Base-by-base conservation (phyloP, 148 eudicot species). In the Salicornia ramosissima region DNA sequence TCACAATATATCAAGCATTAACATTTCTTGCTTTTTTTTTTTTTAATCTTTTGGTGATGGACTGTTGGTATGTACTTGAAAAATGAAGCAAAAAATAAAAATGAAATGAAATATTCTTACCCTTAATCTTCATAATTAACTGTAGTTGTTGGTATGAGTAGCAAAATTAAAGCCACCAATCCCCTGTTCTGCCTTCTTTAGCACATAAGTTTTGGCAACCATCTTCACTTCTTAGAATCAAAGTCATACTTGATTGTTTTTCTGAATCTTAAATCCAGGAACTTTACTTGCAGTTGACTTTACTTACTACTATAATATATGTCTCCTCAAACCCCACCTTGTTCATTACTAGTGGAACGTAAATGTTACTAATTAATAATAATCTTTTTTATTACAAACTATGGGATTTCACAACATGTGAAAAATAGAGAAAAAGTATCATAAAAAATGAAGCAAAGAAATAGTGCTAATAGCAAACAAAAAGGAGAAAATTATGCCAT, bases 271-370 rank as follows among this genome's bases (percentile, higher is more conserved):
- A 12, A n/a, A 58, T 40, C 49, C 30, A 6, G 21, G 4, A 52
- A 67, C 69, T 53, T 78, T 68, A 76, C 80, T 78, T 78, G 30
- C 54, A 31, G 73, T 47, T 56, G 61, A 78, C 73, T 78, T 65
- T 28, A 63, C 71, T 67, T 16, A 0, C 25, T 57, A 10, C 3
- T 29, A 33, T 33, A 30, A 10, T 33, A 12, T 30, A 12, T 2
- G 4, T 28, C 61, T 24, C 22, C 10, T 6, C 12, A 24, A n/a
- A 53, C 57, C 29, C 63, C 24, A 31, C 63, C 40, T 58, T 8
- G 2, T 58, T 31, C 34, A 33, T 29, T 31, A 31, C n/a, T 16
- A 31, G 36, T 58, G 40, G 40, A 58, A 21, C 63, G 16, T 31
- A 10, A 49, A 19, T 19, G 4, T 6, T 49, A 16, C 24, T 49